Evolutionary conservation across 345 rosid species (phyloP), one percentile per base, ranked within the genome.

Genomic region (Arabidopsis arenosa): DNA sequence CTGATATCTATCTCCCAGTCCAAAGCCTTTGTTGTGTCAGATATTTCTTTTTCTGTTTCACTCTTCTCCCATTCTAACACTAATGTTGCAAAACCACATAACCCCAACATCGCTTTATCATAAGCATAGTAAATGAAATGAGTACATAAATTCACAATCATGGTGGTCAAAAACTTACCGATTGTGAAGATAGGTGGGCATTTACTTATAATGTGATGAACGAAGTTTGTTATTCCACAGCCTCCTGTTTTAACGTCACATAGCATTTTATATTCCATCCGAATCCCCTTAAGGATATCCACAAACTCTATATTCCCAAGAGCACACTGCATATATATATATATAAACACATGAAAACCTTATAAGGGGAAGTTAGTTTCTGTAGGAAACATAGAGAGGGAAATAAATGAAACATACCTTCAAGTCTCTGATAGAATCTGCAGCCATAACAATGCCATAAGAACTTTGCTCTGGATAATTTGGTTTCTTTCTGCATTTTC

Each of bases 231-330:
- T 36, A 8, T 35, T 64, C 72, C 72, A 45, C 78, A 74, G 1
- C 78, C 78, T 74, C 78, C 78, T 9, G 8, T 32, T 65, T 3
- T 35, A 33, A 35, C 35, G 72, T 65, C 78, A 36, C 66, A 74
- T 21, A 43, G 4, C 57, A 64, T 21, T 35, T 18, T 13, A 15
- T 13, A 9, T 10, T 55, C 56, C 77, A 54, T 43, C 48, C 30
- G 64, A 56, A 43, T 44, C 26, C 13, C 3, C 49, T 74, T 65
- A 14, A 65, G 64, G 71, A 74, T 55, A 56, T 74, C 64, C 49
- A 40, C 72, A 65, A 74, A 74, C 37, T 54, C 45, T 4, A 23
- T 32, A 64, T 74, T 6, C 58, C 48, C 48, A 65, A 55, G 26
- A 2, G 37, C 65, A 70, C 64, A 7, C 75, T 76, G 70, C 40